These are phyloP conservation scores for Cenchrus fungigraminus DNA, from an alignment of 176 grass and related monocot genomes.

Conservation along the genomic window DNA sequence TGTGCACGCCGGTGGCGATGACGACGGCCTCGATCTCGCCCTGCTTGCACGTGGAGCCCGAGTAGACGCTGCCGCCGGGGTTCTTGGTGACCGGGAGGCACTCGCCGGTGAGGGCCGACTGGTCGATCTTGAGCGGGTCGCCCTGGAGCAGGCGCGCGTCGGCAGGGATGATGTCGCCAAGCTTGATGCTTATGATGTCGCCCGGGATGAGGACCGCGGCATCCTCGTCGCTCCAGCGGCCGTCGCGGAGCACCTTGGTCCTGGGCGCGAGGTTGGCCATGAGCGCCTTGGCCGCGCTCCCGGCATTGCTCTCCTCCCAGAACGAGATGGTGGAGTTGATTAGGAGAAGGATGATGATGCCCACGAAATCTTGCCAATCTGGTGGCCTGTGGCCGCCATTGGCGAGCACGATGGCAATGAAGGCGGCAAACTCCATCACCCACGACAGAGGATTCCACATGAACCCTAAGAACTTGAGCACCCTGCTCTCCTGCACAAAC, in stretches of 20 bases:
- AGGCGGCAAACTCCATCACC: conserved; percentile 90
- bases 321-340: conserved; percentile 88
- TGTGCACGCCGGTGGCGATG: conserved; percentile 88
- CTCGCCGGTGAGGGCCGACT: conserved; percentile 90
- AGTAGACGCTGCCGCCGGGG: conserved; percentile 63
- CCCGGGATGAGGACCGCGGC: conserved; percentile 81
- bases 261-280: conserved; percentile 93
- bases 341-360: conserved; percentile 64
- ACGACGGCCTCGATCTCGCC: conserved; percentile 93
- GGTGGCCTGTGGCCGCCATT: conserved; percentile 72
- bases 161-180: conserved; percentile 87
- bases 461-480: conserved; percentile 83
- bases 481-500: conserved; percentile 62
- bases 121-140: conserved; percentile 87
- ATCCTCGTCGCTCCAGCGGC: conserved; percentile 72
- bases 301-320: conserved; percentile 79
- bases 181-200: conserved; percentile 85
- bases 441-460: conserved; percentile 98
- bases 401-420: conserved; percentile 74
- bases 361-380: conserved; percentile 95
- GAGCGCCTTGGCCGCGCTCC: conserved; percentile 77
- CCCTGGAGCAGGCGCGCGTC: conserved; percentile 82
- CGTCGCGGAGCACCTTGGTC: conserved; percentile 84
- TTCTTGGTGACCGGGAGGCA: conserved; percentile 69
- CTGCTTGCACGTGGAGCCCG: conserved; percentile 94